Evolutionary conservation across 371 early-diverging fungal species (phyloP).

Genomic region (Mortierella sp.): DNA sequence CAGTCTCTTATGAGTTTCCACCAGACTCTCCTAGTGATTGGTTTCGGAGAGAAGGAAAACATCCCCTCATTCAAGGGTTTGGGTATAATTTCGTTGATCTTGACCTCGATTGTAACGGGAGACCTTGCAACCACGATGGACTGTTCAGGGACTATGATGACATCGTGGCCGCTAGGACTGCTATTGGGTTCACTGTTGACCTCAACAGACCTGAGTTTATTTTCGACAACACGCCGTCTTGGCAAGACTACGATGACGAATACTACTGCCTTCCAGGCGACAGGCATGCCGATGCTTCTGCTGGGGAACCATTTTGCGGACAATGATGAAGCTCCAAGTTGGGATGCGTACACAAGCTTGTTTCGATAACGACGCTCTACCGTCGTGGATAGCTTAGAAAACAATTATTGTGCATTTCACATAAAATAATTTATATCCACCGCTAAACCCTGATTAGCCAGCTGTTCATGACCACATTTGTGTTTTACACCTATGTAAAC

Average conservation of each 20-base stretch:
- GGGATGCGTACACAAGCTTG: neutral
- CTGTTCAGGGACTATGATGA: neutral
- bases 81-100: neutral
- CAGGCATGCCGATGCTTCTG: neutral
- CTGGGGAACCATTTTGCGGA: neutral
- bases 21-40: conserved; percentile 8
- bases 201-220: conserved; percentile 7
- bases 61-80: neutral
- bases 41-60: conserved; percentile 7
- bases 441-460: too few relatives aligned
- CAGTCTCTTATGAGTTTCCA: neutral
- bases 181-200: neutral
- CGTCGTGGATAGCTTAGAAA: neutral
- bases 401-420: too few relatives aligned
- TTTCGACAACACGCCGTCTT: conserved; percentile 3
- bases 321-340: neutral
- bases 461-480: too few relatives aligned
- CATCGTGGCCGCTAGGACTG: neutral
- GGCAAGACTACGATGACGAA: conserved; percentile 7
- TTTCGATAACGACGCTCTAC: conserved; percentile 4
- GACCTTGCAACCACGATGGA: conserved; percentile 5
- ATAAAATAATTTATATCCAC: too few relatives aligned
- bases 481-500: too few relatives aligned
- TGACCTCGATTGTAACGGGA: neutral
- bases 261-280: neutral